Conservation (phyloP, 2,329 filamentous ascomycete species). For the Ampelomyces quisqualis region DNA sequence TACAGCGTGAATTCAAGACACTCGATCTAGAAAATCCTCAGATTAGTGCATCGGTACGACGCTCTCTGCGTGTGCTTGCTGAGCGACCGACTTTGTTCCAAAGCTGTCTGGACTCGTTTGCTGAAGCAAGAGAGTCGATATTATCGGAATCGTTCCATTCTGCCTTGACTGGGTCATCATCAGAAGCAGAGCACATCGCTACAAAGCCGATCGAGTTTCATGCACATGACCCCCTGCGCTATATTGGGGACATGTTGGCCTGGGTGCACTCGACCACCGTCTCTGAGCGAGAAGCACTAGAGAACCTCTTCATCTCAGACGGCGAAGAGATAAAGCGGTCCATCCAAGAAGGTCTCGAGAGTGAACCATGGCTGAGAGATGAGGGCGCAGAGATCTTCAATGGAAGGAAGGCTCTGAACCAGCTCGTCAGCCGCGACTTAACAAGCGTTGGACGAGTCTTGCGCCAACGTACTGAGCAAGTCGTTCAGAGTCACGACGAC, state of each 20-base stretch:
- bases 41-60: conserved; percentile 80
- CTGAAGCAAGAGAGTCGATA: conserved; percentile 82
- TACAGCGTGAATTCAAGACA: conserved; percentile 88
- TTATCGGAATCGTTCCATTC: conserved; percentile 87
- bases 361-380: conserved; percentile 77
- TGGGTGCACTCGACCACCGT: conserved; percentile 95
- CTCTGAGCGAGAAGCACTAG: conserved; percentile 87
- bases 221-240: conserved; percentile 87
- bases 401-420: conserved; percentile 75
- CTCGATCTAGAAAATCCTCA: conserved; percentile 93
- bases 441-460: conserved; percentile 78
- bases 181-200: conserved; percentile 56
- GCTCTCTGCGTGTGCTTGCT: conserved; percentile 80
- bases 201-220: conserved; percentile 89
- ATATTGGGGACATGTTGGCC: conserved; percentile 95
- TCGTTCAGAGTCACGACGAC: conserved; percentile 90
- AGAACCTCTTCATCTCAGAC: conserved; percentile 86
- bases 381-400: conserved; percentile 65
- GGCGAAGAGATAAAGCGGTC: conserved; percentile 84
- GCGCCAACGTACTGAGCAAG: conserved; percentile 86
- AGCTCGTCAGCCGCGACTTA: conserved; percentile 84
- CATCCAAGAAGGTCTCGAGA: conserved; percentile 75
- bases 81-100: conserved; percentile 90
- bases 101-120: conserved; percentile 89
- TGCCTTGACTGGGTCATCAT: conserved; percentile 74